Base-by-base conservation (phyloP, 345 rosid genomes). In the Eucalyptus pumila region DNA sequence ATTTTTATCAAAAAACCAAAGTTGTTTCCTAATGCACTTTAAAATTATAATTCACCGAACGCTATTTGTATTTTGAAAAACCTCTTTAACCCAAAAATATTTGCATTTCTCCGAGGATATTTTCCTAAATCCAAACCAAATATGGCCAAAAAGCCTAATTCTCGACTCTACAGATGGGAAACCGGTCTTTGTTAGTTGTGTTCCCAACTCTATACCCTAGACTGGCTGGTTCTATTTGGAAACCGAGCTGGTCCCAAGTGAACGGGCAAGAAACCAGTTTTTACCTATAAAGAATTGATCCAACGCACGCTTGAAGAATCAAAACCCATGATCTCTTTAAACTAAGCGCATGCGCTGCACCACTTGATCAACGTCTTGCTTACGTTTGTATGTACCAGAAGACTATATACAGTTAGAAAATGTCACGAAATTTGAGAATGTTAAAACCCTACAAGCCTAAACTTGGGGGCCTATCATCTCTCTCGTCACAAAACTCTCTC, bases 81-180 rank as follows among this genome's bases (percentile, higher is more conserved):
- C 0, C 26, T 52, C 11, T 52, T 8, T 21, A 21, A 52, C 26
- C 0, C 5, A 52, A 52, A 52, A 0, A 52, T 52, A 52, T 19
- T 52, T 52, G 11, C 26, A 52, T 52, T 52, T 52, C 2, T 2
- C 4, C 2, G 0, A 52, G 0, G 5, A 52, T 8, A 52, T 52
- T 52, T 19, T 4, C 24, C 56, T 52, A 21, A 52, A 52, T 52
- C 26, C 58, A 52, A 52, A 52, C 26, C 26, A 52, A 52, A 52
- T 8, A 4, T 5, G 10, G 58, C 58, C 58, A 52, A 52, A 52
- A 9, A 32, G 12, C 4, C 13, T 40, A 9, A 6, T 32, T 16
- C 23, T 37, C 6, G 6, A n/a, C 21, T n/a, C 11, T 15, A n/a
- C 4, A 15, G 8, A 67, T 8, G 19, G 40, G 76, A 15, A 67